Base-by-base conservation (phyloP, 2,329 filamentous ascomycete species). In the Graphiopsis chlorocephala region DNA sequence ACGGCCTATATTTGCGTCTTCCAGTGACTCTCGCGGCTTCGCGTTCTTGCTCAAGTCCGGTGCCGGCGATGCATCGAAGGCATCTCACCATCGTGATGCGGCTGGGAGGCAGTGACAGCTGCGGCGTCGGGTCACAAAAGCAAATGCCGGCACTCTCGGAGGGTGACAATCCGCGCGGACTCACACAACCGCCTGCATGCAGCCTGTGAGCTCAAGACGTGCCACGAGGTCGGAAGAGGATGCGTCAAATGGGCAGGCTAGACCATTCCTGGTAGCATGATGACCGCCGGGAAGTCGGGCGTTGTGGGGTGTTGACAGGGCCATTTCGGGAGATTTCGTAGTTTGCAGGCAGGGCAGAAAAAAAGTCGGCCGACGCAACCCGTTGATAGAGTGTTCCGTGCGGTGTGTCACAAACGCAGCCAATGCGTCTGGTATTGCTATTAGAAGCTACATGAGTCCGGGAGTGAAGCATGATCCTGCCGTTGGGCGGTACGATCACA, bases 241-340 rank as follows among this genome's bases (percentile, higher is more conserved):
- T 20, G 20, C 17, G 17, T 42, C 35, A n/a, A 42, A 42, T 20
- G 35, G 12, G 12, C 35, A 42, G 17, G 23, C 55, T 57, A 57
- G n/a, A 6, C 55, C 23, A 15, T 20, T 38, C 14, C 12, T 12
- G 55, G 55, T 42, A 57, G 23, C 31, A 42, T 42, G 55, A 57
- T 57, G 29, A 26, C 55, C 33, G 38, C 20, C 26, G 38, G 11
- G 25, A 50, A 12, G 14, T n/a, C 38, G 45, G 45, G 4, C 20
- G 42, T 11, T 60, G 57, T 60, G 57, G 57, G 57, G 42, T 20
- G 15, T 31, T 15, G 25, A 45, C 57, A 60, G 57, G 57, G 57
- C 57, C 38, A 53, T 62, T 42, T 42, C 59, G 59, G 59, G 47
- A 20, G 17, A 26, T 62, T 52, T 62, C 59, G 59, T 52, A 62